phyloP scores from a whole-genome alignment of 768 basidiomycete species.

The Termitomyces sp. region DNA sequence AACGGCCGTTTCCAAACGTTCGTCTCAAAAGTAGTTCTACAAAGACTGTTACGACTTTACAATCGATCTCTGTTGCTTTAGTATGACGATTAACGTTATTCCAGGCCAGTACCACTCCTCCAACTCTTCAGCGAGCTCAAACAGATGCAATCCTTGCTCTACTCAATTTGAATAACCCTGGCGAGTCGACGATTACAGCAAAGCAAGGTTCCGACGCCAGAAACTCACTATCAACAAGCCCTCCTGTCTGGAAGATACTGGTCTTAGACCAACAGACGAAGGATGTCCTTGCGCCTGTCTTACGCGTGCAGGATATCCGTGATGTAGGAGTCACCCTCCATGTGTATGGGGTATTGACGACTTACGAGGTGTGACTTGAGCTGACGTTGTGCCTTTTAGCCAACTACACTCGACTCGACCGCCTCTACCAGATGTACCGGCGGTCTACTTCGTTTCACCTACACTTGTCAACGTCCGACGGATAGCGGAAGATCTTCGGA shows the following conservation, averaged over 20 bases:
- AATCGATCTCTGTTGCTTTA: slow-evolving; percentile 3
- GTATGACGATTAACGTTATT: slow-evolving; percentile 3
- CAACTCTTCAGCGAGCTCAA: slow-evolving; percentile 84
- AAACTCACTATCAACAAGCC: slow-evolving; percentile 48
- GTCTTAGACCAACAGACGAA: slow-evolving; percentile 94
- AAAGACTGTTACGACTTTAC: too few species aligned
- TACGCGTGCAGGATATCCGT: slow-evolving; percentile 93
- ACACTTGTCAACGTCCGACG: slow-evolving; percentile 81
- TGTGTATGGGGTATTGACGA: slow-evolving; percentile 64
- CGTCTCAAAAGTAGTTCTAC: too few species aligned
- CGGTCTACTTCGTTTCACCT: slow-evolving; percentile 94
- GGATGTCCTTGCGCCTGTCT: slow-evolving; percentile 90
- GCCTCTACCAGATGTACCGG: slow-evolving; percentile 90
- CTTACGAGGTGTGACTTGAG: not conserved
- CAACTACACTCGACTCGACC: slow-evolving; percentile 90
- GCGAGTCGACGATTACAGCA: slow-evolving; percentile 32
- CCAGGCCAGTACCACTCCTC: slow-evolving; percentile 29
- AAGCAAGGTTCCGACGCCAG: slow-evolving; percentile 43
- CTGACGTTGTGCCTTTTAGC: slow-evolving; percentile 33
- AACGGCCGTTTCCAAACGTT: too few species aligned
- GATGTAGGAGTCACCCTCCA: slow-evolving; percentile 97
- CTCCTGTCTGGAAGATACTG: slow-evolving; percentile 94
- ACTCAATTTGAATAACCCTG: slow-evolving; percentile 76
- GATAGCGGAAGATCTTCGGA: slow-evolving; percentile 91
- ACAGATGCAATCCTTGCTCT: slow-evolving; percentile 79